These are phyloP conservation scores for Poa pratensis DNA, from an alignment of 176 grass and related monocot species.

Conservation along the genomic window DNA sequence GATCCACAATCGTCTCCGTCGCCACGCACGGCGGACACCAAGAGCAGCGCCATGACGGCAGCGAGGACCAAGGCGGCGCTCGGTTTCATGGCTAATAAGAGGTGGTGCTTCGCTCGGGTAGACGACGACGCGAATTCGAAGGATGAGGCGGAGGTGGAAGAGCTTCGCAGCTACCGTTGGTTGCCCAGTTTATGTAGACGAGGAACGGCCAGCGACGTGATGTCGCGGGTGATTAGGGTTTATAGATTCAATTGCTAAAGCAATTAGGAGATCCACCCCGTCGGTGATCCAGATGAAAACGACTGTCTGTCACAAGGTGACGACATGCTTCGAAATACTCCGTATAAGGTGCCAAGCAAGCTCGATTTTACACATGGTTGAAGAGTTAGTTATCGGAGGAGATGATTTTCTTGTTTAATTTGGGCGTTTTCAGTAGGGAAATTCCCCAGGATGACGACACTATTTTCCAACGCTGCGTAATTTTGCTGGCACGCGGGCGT, in stretches of 20 bases:
- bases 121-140: neutral
- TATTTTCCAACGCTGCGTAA: neutral
- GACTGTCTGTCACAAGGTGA: slow-evolving; percentile 7
- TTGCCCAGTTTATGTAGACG: neutral
- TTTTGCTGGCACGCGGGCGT: neutral
- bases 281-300: neutral
- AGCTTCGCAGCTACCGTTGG: neutral
- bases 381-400: neutral
- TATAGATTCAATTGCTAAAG: neutral
- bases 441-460: slow-evolving; percentile 20
- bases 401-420: neutral
- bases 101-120: no score
- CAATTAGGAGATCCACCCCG: neutral
- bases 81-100: neutral
- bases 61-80: neutral
- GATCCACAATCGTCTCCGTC: neutral
- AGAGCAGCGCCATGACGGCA: neutral
- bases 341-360: no score
- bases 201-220: neutral
- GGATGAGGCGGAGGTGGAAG: neutral
- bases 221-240: neutral
- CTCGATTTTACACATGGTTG: neutral
- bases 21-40: slow-evolving; percentile 20
- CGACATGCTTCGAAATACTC: neutral
- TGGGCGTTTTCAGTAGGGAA: neutral